Conservation (phyloP, 495 filamentous ascomycete genomes). For the Hyaloscypha bicolor region DNA sequence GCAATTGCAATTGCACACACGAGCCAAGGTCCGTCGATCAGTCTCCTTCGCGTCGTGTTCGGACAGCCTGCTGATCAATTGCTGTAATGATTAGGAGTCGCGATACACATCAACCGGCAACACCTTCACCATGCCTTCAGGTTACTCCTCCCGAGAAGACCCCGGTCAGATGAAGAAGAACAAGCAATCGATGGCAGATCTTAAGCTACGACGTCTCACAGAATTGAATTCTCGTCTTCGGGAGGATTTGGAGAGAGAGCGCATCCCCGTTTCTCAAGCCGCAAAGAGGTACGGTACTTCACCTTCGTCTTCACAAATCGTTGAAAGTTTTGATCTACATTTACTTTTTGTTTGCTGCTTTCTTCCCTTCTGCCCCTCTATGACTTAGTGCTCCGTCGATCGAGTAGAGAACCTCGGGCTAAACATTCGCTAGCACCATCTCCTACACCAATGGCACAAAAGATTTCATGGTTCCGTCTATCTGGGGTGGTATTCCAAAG, state of each 20-base stretch:
- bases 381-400: neutral
- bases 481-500: constrained; percentile 93
- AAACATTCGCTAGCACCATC: constrained; percentile 70
- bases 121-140: constrained; percentile 45
- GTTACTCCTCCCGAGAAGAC: constrained; percentile 59
- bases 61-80: neutral
- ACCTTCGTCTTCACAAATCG: neutral
- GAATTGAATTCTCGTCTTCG: constrained; percentile 93
- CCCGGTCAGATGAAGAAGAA: constrained; percentile 83
- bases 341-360: neutral
- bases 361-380: neutral
- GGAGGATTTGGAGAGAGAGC: constrained; percentile 91
- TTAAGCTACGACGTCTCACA: constrained; percentile 93
- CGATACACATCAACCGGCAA: constrained; percentile 6
- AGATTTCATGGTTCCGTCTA: constrained; percentile 97
- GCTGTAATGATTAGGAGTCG: constrained; percentile 8
- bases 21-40: neutral
- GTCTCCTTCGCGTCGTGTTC: neutral
- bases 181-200: constrained; percentile 98
- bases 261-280: constrained; percentile 94
- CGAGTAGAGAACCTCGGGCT: neutral
- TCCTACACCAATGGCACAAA: constrained; percentile 94
- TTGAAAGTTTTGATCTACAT: neutral
- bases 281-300: constrained; percentile 89
- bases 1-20: neutral